These are phyloP conservation scores for Saturnispora dispora DNA, from an alignment of 805 yeast genomes.

Conservation along the genomic window DNA sequence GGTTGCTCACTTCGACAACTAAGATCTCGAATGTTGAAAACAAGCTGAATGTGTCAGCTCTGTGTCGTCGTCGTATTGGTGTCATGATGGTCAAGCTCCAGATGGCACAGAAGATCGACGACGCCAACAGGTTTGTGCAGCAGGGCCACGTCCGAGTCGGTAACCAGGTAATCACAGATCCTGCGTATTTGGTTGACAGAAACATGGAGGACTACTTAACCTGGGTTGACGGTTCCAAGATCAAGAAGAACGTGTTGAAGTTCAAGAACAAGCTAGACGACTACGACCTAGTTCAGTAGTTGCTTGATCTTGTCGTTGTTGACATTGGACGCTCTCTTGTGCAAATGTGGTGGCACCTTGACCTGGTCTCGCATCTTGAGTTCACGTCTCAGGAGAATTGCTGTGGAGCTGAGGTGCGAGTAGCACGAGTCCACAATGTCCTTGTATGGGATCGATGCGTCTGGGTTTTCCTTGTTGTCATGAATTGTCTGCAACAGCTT, in stretches of 20 bases:
- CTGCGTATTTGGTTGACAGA: slow-evolving; percentile 88
- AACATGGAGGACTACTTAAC: slow-evolving; percentile 94
- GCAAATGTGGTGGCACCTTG: slow-evolving; percentile 58
- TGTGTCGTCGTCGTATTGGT: slow-evolving; percentile 86
- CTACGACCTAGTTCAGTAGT: slow-evolving; percentile 40
- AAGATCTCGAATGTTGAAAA: slow-evolving; percentile 90
- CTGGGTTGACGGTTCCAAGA: slow-evolving; percentile 96
- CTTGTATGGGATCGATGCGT: slow-evolving; percentile 33
- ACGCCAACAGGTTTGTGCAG: slow-evolving; percentile 86
- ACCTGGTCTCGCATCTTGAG: slow-evolving; percentile 51
- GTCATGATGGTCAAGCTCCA: slow-evolving; percentile 90
- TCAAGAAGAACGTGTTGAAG: slow-evolving; percentile 78
- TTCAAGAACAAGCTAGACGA: slow-evolving; percentile 70
- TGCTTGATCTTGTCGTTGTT: slow-evolving; percentile 46
- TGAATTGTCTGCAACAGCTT: slow-evolving; percentile 35
- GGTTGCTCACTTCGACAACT: slow-evolving; percentile 76
- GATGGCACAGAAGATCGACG: slow-evolving; percentile 84
- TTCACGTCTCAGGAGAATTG: slow-evolving; percentile 55
- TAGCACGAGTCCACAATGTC: slow-evolving; percentile 41
- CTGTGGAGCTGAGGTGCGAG: slow-evolving; percentile 45
- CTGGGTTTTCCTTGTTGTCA: slow-evolving; percentile 19
- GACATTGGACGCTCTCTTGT: slow-evolving; percentile 60
- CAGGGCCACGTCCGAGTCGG: slow-evolving; percentile 98
- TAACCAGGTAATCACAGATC: slow-evolving; percentile 90
- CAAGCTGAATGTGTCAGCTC: slow-evolving; percentile 82